Percentiles rank a stretch among this genome's conserved stretches.
These are phyloP conservation scores for Arthroderma uncinatum DNA, from an alignment of 2,329 filamentous ascomycete species.

Conservation along the genomic window DNA sequence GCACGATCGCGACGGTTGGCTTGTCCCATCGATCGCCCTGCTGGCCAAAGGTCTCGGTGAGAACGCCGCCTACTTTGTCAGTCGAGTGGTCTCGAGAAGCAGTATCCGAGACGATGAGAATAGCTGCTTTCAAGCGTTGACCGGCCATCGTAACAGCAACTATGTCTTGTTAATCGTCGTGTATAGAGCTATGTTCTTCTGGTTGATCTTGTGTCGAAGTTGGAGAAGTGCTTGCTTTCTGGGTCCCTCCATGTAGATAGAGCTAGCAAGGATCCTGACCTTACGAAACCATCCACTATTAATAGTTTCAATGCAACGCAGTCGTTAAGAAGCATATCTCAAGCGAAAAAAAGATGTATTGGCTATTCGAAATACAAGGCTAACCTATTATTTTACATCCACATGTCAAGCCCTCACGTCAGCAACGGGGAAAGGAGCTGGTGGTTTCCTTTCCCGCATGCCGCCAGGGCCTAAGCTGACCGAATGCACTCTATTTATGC, in stretches of 20 bases:
- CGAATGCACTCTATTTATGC: slow-evolving; percentile 13
- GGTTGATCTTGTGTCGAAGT: background rate
- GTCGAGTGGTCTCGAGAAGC: slow-evolving; percentile 67
- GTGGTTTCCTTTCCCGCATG: background rate
- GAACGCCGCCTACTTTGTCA: slow-evolving; percentile 58
- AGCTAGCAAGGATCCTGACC: background rate
- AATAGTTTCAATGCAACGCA: background rate
- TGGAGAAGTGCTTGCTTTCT: background rate
- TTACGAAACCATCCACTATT: background rate
- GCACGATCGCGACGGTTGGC: slow-evolving; percentile 59
- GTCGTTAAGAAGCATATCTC: background rate
- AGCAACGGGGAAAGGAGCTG: background rate
- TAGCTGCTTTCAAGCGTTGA: slow-evolving; percentile 52
- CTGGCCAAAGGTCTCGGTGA: slow-evolving; percentile 57
- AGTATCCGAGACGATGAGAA: slow-evolving; percentile 85
- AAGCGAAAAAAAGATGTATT: background rate
- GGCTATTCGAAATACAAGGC: slow-evolving; percentile 5
- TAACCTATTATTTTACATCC: slow-evolving; percentile 6
- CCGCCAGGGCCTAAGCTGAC: slow-evolving; percentile 19
- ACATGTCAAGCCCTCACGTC: slow-evolving; percentile 1
- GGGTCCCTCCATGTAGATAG: background rate
- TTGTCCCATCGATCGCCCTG: slow-evolving; percentile 62
- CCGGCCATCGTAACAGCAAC: slow-evolving; percentile 21
- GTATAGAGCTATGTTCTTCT: background rate
- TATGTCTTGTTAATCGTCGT: background rate